These are phyloP conservation scores for Acanthamoeba royreba DNA, from an alignment of 208 protist species.

Conservation along the genomic window DNA sequence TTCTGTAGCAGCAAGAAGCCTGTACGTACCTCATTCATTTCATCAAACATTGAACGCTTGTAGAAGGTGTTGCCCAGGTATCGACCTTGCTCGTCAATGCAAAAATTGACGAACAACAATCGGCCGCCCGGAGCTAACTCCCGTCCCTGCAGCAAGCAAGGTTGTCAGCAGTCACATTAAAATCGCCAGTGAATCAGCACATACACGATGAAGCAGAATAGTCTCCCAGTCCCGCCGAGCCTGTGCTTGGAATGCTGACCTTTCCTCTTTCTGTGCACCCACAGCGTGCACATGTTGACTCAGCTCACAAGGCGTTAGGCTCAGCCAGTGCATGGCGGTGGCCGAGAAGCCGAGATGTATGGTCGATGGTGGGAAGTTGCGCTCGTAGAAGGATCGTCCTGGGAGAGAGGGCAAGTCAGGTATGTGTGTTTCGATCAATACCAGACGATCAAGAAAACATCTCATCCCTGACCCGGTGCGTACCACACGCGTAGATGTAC, in stretches of 20 bases:
- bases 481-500: not conserved
- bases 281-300: not conserved
- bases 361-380: not conserved
- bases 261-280: not conserved
- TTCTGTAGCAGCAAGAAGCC: not conserved
- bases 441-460: not conserved
- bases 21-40: not conserved
- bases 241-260: not conserved
- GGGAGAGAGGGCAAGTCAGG: not conserved
- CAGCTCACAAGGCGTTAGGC: not conserved
- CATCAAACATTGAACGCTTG: not conserved
- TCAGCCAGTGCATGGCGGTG: slow-evolving; percentile 6
- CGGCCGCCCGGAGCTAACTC: not conserved
- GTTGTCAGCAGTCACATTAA: not conserved
- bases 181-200: not conserved
- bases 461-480: not conserved
- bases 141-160: not conserved
- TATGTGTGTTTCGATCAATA: too few species aligned
- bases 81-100: not conserved
- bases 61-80: not conserved
- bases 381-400: not conserved
- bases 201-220: not conserved
- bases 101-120: not conserved
- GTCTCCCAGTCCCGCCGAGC: not conserved
- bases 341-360: not conserved